A percentile compares a stretch with the other conserved stretches of the same genome.
Evolutionary conservation across 768 basidiomycete genomes (phyloP).

Genomic region (Rhodotorula toruloides): DNA sequence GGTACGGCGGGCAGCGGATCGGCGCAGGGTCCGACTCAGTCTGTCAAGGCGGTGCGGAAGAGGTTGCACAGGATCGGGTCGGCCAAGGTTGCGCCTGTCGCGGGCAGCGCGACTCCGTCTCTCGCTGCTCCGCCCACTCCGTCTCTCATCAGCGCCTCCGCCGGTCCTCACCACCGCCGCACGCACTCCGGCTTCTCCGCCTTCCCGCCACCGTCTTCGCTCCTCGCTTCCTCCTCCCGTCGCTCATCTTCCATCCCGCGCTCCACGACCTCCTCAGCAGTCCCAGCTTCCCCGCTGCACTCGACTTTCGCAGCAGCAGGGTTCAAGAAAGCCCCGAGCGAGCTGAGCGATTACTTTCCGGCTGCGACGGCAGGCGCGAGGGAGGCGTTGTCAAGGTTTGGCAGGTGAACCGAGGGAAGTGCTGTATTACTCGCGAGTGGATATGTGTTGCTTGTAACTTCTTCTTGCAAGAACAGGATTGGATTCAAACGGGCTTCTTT

Average conservation of each 20-base stretch:
- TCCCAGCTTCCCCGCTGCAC: too few species aligned
- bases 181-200: background rate
- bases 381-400: too few species aligned
- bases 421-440: slow-evolving; percentile 2
- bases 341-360: slow-evolving; percentile 38
- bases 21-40: slow-evolving; percentile 47
- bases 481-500: background rate
- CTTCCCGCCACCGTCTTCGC: slow-evolving; percentile 1
- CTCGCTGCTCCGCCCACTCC: background rate
- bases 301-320: too few species aligned
- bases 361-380: background rate
- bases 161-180: background rate
- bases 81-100: background rate
- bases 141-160: background rate
- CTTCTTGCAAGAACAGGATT: too few species aligned
- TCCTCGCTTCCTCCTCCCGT: too few species aligned
- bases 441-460: background rate
- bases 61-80: slow-evolving; percentile 61
- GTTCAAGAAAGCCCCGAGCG: slow-evolving; percentile 20
- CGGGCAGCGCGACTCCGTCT: background rate
- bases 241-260: too few species aligned
- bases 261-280: background rate
- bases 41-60: slow-evolving; percentile 69
- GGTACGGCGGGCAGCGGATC: background rate
- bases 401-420: slow-evolving; percentile 21